Percentiles rank a stretch among this genome's conserved stretches.
Conservation (phyloP, 2,329 filamentous ascomycete genomes). For the Microsporum ferrugineum region DNA sequence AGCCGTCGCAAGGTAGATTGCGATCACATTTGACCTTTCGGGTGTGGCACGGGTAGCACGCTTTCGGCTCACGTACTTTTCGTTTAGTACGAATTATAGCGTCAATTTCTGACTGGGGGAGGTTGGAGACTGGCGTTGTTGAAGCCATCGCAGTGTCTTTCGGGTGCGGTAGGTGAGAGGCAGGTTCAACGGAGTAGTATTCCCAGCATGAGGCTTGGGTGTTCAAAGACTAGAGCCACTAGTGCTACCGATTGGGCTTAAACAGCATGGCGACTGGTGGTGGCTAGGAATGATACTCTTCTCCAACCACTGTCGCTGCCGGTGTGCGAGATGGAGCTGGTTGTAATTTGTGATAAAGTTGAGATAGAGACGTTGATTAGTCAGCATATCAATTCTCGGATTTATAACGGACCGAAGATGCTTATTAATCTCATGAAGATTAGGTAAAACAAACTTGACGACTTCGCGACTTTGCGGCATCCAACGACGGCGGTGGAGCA, state of each 20-base stretch:
- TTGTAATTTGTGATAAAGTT: background rate
- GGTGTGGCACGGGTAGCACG: slow-evolving; percentile 37
- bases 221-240: background rate
- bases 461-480: no score
- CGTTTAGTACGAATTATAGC: slow-evolving; percentile 39
- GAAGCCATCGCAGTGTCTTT: slow-evolving; percentile 12
- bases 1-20: slow-evolving; percentile 39
- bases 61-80: slow-evolving; percentile 39
- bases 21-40: slow-evolving; percentile 41
- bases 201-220: background rate
- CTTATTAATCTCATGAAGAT: no score
- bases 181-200: background rate
- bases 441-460: no score
- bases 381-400: background rate
- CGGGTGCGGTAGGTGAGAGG: background rate
- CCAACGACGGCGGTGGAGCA: no score
- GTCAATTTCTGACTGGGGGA: slow-evolving; percentile 37
- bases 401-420: background rate
- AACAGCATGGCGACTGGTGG: background rate
- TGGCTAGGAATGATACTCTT: background rate
- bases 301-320: background rate
- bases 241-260: background rate
- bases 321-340: background rate
- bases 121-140: slow-evolving; percentile 27
- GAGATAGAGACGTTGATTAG: background rate